Evolutionary conservation across 2,329 filamentous ascomycete genomes (phyloP).

Genomic region (Nemania sp.): DNA sequence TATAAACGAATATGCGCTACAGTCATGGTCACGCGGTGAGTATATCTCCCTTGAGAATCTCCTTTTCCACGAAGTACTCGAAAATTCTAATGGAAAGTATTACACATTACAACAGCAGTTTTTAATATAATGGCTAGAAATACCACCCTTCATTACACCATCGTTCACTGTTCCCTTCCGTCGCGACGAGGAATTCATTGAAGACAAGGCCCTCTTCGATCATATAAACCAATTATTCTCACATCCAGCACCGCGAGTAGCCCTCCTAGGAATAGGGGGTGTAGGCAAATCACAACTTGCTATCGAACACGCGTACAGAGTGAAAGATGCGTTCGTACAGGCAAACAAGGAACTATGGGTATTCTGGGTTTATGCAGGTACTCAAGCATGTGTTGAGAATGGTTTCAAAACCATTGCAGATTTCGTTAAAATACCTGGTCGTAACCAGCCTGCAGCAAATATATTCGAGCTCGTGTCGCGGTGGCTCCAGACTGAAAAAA

Average conservation of each 20-base stretch:
- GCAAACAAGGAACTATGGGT: slow-evolving; percentile 42
- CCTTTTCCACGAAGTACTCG: no score
- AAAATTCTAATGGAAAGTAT: no score
- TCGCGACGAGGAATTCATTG: slow-evolving; percentile 33
- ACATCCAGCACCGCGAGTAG: slow-evolving; percentile 26
- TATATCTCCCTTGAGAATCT: no score
- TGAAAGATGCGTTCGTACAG: slow-evolving; percentile 10
- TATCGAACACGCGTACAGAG: slow-evolving; percentile 39
- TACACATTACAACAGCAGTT: no score
- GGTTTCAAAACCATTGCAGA: slow-evolving; percentile 51
- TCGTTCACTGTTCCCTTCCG: slow-evolving; percentile 30
- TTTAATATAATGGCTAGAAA: slow-evolving; percentile 15
- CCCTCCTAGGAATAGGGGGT: slow-evolving; percentile 39
- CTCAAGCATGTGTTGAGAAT: slow-evolving; percentile 49
- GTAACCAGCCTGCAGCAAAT: slow-evolving; percentile 44
- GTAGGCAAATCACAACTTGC: slow-evolving; percentile 41
- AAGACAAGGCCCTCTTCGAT: slow-evolving; percentile 30
- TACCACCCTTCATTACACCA: slow-evolving; percentile 27
- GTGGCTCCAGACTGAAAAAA: slow-evolving; percentile 50
- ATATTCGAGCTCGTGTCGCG: slow-evolving; percentile 44
- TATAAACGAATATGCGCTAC: no score
- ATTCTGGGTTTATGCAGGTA: slow-evolving; percentile 54
- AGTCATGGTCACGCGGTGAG: no score
- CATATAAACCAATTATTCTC: slow-evolving; percentile 23
- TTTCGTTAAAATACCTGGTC: slow-evolving; percentile 45